Evolutionary conservation across 139 green algal genomes (phyloP).

Genomic region (Micromonas commoda): DNA sequence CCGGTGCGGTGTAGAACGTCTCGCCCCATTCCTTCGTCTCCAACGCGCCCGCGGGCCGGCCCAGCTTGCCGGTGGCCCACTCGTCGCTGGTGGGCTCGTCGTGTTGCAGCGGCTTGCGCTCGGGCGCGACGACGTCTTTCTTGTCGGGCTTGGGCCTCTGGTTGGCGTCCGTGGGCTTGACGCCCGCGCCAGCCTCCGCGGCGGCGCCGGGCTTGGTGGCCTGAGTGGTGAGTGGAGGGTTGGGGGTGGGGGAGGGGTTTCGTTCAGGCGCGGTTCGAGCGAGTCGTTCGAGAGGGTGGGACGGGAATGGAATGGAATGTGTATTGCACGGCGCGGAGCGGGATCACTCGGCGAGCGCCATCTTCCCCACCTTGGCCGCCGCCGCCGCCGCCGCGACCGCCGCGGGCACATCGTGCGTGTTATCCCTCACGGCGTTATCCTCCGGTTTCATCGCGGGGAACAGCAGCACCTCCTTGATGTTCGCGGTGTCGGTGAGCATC

Average conservation of each 20-base stretch:
- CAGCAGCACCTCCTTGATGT: conserved; percentile 98
- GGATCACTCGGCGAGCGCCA: background rate
- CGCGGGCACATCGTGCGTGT: background rate
- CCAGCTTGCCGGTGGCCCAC: conserved; percentile 8
- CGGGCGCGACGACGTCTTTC: no score
- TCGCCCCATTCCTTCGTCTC: conserved; percentile 1
- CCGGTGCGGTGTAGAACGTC: background rate
- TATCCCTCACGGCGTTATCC: conserved; percentile 29
- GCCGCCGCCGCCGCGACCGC: no score
- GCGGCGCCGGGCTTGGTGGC: no score
- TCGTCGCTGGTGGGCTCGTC: conserved; percentile 12
- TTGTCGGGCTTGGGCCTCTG: background rate
- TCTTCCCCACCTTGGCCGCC: background rate
- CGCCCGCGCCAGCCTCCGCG: background rate
- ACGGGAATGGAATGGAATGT: no score
- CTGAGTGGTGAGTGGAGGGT: no score
- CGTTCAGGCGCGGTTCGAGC: no score
- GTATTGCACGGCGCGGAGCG: no score
- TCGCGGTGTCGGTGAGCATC: conserved; percentile 91
- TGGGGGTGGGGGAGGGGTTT: no score
- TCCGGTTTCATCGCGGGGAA: conserved; percentile 99
- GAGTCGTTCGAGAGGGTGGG: no score
- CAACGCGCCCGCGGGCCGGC: background rate
- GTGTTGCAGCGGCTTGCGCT: conserved; percentile 5
- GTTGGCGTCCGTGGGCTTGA: background rate